These are phyloP conservation scores for Chrysopogon serrulatus DNA, from an alignment of 176 grass and related monocot species.

Conservation along the genomic window DNA sequence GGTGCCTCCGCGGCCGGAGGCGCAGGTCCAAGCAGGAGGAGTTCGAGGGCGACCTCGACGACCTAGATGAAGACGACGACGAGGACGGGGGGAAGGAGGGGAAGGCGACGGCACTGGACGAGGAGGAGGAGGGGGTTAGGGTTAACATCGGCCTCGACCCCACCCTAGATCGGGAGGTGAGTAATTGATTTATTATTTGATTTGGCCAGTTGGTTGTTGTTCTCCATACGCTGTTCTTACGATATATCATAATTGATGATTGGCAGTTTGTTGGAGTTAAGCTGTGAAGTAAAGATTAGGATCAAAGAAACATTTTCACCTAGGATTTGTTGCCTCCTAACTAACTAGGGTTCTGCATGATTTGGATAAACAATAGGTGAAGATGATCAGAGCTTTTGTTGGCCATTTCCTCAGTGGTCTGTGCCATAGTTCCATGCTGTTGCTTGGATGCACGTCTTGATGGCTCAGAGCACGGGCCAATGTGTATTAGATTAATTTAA, in stretches of 20 bases:
- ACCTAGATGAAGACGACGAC: slow-evolving; percentile 6
- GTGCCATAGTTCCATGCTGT: neutral
- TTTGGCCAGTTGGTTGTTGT: neutral
- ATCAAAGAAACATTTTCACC: neutral
- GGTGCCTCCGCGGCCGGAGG: slow-evolving; percentile 59
- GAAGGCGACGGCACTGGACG: slow-evolving; percentile 25
- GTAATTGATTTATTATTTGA: neutral
- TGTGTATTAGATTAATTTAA: neutral
- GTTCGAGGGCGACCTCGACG: slow-evolving; percentile 46
- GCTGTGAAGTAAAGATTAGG: neutral
- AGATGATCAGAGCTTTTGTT: neutral
- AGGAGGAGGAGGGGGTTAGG: slow-evolving; percentile 71
- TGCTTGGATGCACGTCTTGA: neutral
- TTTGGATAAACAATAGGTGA: neutral
- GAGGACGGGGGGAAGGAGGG: slow-evolving; percentile 11
- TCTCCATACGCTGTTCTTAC: neutral
- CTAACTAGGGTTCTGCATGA: neutral
- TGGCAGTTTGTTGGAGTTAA: neutral
- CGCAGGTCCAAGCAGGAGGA: slow-evolving; percentile 32
- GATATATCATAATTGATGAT: neutral
- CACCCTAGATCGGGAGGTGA: slow-evolving; percentile 87
- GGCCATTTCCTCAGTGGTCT: neutral
- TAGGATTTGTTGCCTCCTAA: neutral
- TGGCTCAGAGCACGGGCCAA: neutral
- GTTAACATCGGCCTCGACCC: slow-evolving; percentile 90